Evolutionary conservation across 2,329 filamentous ascomycete genomes (phyloP).

Genomic region (Talaromyces sp.): DNA sequence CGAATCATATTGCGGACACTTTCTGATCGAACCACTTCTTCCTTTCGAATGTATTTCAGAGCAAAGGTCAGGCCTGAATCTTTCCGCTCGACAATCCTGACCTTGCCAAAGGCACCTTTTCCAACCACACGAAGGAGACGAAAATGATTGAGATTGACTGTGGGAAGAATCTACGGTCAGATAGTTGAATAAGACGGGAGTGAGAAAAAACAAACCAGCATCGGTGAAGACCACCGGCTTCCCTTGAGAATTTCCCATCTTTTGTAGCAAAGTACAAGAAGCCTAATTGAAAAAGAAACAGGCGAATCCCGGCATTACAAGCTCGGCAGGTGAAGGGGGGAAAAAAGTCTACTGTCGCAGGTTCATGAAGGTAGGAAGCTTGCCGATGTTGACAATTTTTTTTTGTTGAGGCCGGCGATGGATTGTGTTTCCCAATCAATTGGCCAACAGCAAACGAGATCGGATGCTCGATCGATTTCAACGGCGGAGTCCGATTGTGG

Average conservation of each 20-base stretch:
- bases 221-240: constrained; percentile 89
- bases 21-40: constrained; percentile 97
- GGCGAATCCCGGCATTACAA: neutral
- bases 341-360: neutral
- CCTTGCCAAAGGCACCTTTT: constrained; percentile 96
- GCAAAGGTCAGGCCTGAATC: constrained; percentile 92
- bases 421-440: neutral
- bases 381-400: neutral
- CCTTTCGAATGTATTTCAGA: constrained; percentile 96
- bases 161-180: constrained; percentile 16
- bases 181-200: constrained; percentile 14
- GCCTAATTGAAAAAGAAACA: neutral
- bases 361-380: neutral
- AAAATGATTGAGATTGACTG: constrained; percentile 97
- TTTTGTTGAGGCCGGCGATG: neutral
- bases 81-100: constrained; percentile 96
- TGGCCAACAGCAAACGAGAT: neutral
- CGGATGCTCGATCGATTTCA: neutral
- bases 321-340: neutral
- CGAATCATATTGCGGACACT: constrained; percentile 98
- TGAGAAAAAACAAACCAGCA: constrained; percentile 62
- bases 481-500: neutral
- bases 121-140: constrained; percentile 90
- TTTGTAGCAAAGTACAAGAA: constrained; percentile 10
- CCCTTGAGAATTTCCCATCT: constrained; percentile 92